phyloP scores from a whole-genome alignment of 345 rosid genomes.

The Gossypium arboreum region DNA sequence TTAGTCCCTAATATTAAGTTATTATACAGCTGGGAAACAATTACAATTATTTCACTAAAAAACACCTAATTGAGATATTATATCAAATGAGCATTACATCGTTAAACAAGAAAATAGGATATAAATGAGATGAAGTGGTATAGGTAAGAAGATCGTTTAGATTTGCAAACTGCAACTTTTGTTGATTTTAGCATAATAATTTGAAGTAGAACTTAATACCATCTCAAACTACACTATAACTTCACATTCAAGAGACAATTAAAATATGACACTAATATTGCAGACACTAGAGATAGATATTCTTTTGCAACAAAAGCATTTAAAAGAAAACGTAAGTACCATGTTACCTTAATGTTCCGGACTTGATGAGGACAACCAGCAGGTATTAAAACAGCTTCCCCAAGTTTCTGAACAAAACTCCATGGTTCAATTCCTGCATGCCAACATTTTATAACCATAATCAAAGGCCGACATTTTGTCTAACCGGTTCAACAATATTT shows the following conservation, averaged over 20 bases:
- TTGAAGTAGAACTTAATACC: conserved; percentile 5
- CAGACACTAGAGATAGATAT: neutral
- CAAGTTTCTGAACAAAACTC: conserved; percentile 61
- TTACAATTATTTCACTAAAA: neutral
- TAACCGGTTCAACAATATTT: neutral
- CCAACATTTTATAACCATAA: neutral
- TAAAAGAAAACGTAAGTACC: neutral
- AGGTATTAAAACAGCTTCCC: conserved; percentile 67
- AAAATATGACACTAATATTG: neutral
- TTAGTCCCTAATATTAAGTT: too few species aligned
- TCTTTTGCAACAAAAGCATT: neutral
- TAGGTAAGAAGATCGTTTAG: neutral
- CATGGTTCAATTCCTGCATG: conserved; percentile 58
- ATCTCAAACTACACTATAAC: neutral
- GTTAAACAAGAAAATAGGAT: neutral
- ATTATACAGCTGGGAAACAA: too few species aligned
- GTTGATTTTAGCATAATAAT: neutral
- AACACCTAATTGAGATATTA: neutral
- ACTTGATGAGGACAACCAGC: conserved; percentile 79
- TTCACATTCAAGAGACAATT: neutral
- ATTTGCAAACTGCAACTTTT: neutral
- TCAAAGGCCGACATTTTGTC: neutral
- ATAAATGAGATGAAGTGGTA: neutral
- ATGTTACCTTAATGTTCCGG: conserved; percentile 32
- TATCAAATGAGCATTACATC: neutral